Evolutionary conservation across 176 grass and related monocot species (phyloP).

Genomic region (Olyra latifolia): DNA sequence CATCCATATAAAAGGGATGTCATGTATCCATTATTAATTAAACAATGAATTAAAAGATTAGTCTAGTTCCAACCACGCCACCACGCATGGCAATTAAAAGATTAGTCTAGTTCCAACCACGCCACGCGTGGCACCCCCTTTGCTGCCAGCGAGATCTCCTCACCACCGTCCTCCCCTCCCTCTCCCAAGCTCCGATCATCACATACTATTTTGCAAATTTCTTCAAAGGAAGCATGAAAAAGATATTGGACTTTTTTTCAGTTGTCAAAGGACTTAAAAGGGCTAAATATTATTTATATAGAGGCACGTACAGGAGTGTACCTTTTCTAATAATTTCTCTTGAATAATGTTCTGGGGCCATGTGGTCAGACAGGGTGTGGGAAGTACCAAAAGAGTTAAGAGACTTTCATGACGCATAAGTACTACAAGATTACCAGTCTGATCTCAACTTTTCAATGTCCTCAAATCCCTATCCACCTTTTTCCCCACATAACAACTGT

Average conservation of each 20-base stretch:
- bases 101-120: no score
- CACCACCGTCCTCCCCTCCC: no score
- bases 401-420: conserved; percentile 14
- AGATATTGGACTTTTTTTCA: not conserved
- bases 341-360: conserved; percentile 20
- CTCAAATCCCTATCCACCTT: not conserved
- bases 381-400: conserved; percentile 5
- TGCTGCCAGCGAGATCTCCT: no score
- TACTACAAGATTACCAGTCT: conserved; percentile 35
- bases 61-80: no score
- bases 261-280: not conserved
- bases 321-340: not conserved
- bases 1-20: no score
- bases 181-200: no score
- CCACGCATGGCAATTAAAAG: no score
- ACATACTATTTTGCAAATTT: conserved; percentile 15
- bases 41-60: no score
- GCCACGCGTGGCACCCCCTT: no score
- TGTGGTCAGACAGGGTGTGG: not conserved
- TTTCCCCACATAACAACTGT: not conserved
- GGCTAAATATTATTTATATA: not conserved
- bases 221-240: not conserved
- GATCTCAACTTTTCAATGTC: conserved; percentile 11
- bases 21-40: no score
- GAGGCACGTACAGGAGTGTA: conserved; percentile 6